Evolutionary conservation across 2,329 filamentous ascomycete genomes (phyloP).

Genomic region (Plectosphaerella sp.): DNA sequence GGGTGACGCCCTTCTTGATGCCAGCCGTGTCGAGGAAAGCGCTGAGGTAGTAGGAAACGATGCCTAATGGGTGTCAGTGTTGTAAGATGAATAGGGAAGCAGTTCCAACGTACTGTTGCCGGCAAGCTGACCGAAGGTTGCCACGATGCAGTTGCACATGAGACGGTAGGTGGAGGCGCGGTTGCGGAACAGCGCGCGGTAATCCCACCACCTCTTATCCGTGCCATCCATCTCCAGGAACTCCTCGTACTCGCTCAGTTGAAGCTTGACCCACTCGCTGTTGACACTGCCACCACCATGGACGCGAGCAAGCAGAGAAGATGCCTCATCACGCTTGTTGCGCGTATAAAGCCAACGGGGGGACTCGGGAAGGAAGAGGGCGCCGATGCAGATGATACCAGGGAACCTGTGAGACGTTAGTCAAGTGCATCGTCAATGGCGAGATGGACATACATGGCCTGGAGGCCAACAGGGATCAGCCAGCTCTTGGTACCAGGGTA

Average conservation of each 20-base stretch:
- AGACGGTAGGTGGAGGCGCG: slow-evolving; percentile 38
- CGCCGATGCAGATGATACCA: slow-evolving; percentile 27
- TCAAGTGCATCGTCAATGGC: too few species aligned
- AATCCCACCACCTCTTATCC: slow-evolving; percentile 45
- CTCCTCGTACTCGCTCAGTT: slow-evolving; percentile 38
- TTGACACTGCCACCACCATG: slow-evolving; percentile 40
- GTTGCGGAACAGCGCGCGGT: slow-evolving; percentile 36
- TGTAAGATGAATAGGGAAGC: too few species aligned
- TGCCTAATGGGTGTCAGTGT: neutral
- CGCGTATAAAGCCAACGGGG: slow-evolving; percentile 37
- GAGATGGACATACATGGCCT: slow-evolving; percentile 20
- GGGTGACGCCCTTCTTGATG: slow-evolving; percentile 21
- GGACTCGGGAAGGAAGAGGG: slow-evolving; percentile 34
- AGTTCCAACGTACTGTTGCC: slow-evolving; percentile 25
- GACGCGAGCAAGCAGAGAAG: slow-evolving; percentile 27
- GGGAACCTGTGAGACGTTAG: slow-evolving; percentile 21
- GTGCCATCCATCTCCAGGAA: slow-evolving; percentile 35
- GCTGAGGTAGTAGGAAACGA: slow-evolving; percentile 42
- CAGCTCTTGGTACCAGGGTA: slow-evolving; percentile 30
- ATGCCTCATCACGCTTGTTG: slow-evolving; percentile 26
- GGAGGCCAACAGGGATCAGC: slow-evolving; percentile 38
- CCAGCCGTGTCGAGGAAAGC: slow-evolving; percentile 47
- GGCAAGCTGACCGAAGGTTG: slow-evolving; percentile 42
- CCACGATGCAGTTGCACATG: slow-evolving; percentile 37
- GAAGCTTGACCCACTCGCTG: slow-evolving; percentile 39